phyloP scores from a whole-genome alignment of 257 asterid genomes.

The Schizonepeta tenuifolia region DNA sequence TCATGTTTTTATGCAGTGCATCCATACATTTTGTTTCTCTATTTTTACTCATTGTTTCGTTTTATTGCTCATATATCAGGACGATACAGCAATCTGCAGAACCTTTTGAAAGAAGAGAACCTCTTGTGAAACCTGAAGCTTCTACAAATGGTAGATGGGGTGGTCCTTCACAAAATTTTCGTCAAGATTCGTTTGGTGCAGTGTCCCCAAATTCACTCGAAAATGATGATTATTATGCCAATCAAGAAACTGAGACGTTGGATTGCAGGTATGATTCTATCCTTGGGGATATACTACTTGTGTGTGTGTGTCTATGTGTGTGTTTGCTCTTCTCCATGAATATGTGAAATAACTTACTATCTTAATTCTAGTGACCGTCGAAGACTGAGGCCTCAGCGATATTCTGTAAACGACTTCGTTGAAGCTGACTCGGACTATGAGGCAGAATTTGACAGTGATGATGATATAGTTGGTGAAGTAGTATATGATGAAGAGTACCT shows the following conservation, averaged over 20 bases:
- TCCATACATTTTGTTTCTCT: background rate
- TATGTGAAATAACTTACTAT: slow-evolving; percentile 17
- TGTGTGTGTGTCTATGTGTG: background rate
- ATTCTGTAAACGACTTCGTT: slow-evolving; percentile 66
- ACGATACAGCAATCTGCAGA: slow-evolving; percentile 64
- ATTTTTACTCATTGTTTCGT: slow-evolving; percentile 20
- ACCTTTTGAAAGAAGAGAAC: slow-evolving; percentile 58
- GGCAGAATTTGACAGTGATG: slow-evolving; percentile 85
- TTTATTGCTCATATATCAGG: slow-evolving; percentile 47
- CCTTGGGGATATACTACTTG: background rate
- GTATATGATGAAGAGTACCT: slow-evolving; percentile 89
- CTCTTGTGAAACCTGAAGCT: slow-evolving; percentile 52
- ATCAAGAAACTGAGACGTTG: slow-evolving; percentile 51
- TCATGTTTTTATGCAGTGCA: background rate
- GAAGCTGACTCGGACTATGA: slow-evolving; percentile 79
- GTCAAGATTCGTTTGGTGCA: slow-evolving; percentile 43
- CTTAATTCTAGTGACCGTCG: slow-evolving; percentile 60
- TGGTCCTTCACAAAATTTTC: slow-evolving; percentile 64
- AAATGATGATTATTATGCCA: slow-evolving; percentile 58
- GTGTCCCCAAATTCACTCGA: slow-evolving; percentile 67
- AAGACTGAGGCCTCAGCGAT: slow-evolving; percentile 87
- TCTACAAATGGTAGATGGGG: slow-evolving; percentile 68
- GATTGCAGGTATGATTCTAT: slow-evolving; percentile 65
- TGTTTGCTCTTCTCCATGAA: background rate
- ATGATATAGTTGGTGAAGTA: slow-evolving; percentile 93